A percentile compares a stretch with the other conserved stretches of the same genome.
Conservation (phyloP, 169 alveolate genomes). For the Plasmodium vivax region DNA sequence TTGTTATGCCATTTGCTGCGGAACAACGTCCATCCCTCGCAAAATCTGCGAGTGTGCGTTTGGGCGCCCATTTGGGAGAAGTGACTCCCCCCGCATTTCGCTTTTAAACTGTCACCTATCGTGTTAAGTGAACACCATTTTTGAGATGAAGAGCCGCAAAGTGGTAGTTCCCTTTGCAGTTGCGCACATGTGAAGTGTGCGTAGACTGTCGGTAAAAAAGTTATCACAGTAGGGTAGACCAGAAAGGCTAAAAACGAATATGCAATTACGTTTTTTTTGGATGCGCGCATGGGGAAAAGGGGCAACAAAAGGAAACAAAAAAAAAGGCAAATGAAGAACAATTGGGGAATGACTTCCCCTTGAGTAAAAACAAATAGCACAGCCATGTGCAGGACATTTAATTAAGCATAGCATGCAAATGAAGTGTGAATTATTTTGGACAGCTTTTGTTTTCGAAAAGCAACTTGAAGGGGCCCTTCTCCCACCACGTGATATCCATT, state of each 20-base stretch:
- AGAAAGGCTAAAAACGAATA: not conserved
- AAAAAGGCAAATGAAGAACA: constrained; percentile 3
- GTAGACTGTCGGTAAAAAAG: not conserved
- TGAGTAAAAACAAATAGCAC: not conserved
- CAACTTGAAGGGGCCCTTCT: not conserved
- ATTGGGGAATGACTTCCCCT: not conserved
- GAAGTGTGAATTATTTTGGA: not conserved
- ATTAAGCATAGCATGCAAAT: not conserved
- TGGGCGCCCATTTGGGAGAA: not conserved
- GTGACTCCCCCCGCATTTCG: not conserved
- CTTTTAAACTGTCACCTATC: not conserved
- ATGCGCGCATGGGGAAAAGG: not conserved
- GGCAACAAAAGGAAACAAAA: not conserved
- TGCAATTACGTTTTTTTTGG: not conserved
- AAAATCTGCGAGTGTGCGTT: not conserved
- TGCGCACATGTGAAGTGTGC: not conserved
- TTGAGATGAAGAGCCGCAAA: not conserved
- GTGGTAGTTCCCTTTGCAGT: not conserved
- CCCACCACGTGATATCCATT: not conserved
- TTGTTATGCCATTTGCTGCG: not conserved
- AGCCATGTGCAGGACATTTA: not conserved
- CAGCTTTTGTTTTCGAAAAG: not conserved
- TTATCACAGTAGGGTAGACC: not conserved
- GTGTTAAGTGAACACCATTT: not conserved
- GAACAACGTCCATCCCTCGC: not conserved